phyloP scores from a whole-genome alignment of 768 basidiomycete species.

The Cubamyces lactineus region DNA sequence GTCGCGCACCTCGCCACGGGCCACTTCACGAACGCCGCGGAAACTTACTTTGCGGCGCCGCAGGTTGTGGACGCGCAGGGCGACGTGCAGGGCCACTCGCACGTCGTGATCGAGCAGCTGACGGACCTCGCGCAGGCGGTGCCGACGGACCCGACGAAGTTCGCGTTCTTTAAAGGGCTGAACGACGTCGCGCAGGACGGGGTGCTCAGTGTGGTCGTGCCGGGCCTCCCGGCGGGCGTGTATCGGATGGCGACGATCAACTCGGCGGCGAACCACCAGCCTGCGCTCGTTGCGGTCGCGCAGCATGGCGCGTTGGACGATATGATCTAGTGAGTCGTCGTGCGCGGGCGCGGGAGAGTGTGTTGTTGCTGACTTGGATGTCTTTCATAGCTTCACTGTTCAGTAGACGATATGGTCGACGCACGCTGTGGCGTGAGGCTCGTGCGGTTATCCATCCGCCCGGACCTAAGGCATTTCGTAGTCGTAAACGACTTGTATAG shows the following conservation, averaged over 20 bases:
- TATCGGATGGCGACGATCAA: constrained; percentile 51
- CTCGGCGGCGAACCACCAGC: constrained; percentile 50
- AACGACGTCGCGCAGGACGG: constrained; percentile 50
- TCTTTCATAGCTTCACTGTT: no score
- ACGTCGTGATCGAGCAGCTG: constrained; percentile 57
- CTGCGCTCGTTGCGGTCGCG: constrained; percentile 44
- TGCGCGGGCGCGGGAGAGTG: not conserved
- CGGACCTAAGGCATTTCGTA: no score
- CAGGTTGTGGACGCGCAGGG: constrained; percentile 49
- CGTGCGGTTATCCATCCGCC: no score
- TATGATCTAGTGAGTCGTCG: constrained; percentile 41
- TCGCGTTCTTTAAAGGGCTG: constrained; percentile 69
- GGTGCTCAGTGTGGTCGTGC: constrained; percentile 43
- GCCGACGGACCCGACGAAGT: constrained; percentile 51
- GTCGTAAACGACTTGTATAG: no score
- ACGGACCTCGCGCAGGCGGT: constrained; percentile 44
- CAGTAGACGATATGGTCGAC: no score
- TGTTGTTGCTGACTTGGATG: no score
- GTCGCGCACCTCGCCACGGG: constrained; percentile 54
- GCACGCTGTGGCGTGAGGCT: no score
- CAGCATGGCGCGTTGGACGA: constrained; percentile 49
- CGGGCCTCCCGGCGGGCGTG: constrained; percentile 47
- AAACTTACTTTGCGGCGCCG: constrained; percentile 60
- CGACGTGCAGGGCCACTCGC: constrained; percentile 55
- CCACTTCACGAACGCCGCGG: constrained; percentile 57